Base-by-base conservation (phyloP, 2,329 filamentous ascomycete species). In the Coniochaeta sp. region DNA sequence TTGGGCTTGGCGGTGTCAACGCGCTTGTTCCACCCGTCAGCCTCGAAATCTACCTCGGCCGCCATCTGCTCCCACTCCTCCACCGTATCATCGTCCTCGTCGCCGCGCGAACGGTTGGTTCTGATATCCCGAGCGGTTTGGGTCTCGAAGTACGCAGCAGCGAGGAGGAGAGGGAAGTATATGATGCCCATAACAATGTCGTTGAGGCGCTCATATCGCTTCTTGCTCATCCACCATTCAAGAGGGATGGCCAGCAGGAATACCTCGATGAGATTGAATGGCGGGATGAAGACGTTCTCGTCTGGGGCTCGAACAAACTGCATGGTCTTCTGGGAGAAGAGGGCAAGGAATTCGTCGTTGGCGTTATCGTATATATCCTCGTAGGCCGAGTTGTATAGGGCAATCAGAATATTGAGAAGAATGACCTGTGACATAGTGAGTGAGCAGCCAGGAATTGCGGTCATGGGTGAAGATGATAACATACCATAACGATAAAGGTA, bases 251-350 rank as follows among this genome's bases (percentile, higher is more conserved):
- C 83, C 3, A 97, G 82, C 62, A 84, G 78, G 62, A 96, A 80
- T 19, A 98, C 87, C 72, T 99, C 95, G 62, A 99, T 83, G 2
- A 99, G 81, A 72, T 99, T 99, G 75, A 99, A 90, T 0, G 95
- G 95, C 0, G 95, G 88, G 68, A 99, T 96, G 75, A 95, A 99
- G 59, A 99, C 95, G 67, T 99, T 99, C 73, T 99, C 95, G 68
- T 99, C 95, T 0, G 95, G 95, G 0, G 95, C 95, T 56, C 95
- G 90, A 19, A 98, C 91, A 69, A 97, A 99, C 69, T 96, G 92
- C 83, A 98, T 91, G 0, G 95, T 97, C 75, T 96, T 96, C 66
- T 96, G 90, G 0, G 91, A 84, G 74, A 96, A 97, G 3, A 98
- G 83, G 0, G 92, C 93, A 72, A 99, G 87, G 74, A 92, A 99